Evolutionary conservation across 2,329 filamentous ascomycete species (phyloP), one percentile per base, ranked within the genome.

Genomic region (Alternaria infectoria): DNA sequence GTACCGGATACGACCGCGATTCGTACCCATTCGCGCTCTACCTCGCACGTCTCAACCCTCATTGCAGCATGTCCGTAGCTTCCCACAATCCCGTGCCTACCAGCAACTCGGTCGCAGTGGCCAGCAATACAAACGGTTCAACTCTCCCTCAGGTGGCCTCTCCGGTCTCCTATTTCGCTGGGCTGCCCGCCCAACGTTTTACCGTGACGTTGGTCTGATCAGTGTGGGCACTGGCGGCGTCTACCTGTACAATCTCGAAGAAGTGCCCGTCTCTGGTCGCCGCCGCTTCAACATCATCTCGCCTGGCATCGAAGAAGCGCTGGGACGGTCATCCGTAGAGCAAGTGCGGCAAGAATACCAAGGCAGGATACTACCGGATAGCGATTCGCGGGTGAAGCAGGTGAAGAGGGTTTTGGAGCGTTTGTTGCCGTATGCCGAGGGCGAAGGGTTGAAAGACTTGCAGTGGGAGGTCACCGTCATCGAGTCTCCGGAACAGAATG

Each of bases 391-490:
- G 51, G 82, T 85, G 28, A 69, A 74, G 26, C 76, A 81, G 76
- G 91, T 93, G 7, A 83, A 85, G 74, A 82, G 86, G 62, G 90
- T 94, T 12, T 86, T 94, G 84, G 75, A 82, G 56, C 81, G 89
- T 58, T 77, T 95, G 70, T 87, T 93, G 25, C 90, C 90, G 6
- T 88, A 89, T 54, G 89, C 87, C 67, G 89, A 89, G 6, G 63
- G 69, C 81, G 62, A 71, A 13, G 75, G 75, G 0, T 36, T 78
- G 54, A 79, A 85, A 65, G 80, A 85, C 46, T 51, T 77, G 62
- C 54, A 76, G 6, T 94, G 92, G 91, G 89, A 93, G 79, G 85
- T 94, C 5, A 83, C 86, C 70, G 91, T 95, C 7, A 93, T 95
- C 71, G 86, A 92, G n/a, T 89, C 89, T 63, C 83, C 83, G 19